Evolutionary conservation across 129 eudicot genomes (phyloP), one percentile per base, ranked within the genome.

Genomic region (Solidago caesia): DNA sequence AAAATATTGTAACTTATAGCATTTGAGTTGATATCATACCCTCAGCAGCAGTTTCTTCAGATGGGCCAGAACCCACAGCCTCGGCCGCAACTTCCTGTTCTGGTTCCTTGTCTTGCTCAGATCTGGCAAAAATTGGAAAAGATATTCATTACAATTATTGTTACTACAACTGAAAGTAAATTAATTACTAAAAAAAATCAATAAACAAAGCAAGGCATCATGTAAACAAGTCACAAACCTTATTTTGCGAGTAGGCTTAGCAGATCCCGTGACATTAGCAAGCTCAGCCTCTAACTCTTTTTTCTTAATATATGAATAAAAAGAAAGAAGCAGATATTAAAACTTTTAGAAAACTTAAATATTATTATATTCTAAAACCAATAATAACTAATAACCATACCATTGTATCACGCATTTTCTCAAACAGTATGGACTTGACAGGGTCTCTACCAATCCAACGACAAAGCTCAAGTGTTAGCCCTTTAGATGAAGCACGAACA

Each of bases 361-460:
- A 66, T 8, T 61, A 61, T 1, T 4, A 12, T 27, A 21, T 60
- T 25, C 10, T 61, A 42, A 8, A 63, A 12, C 56, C 62, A 75
- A 78, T 48, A 51, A 2, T 7, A 63, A 6, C 13, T 29, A 10
- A 76, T 26, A 58, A 60, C 7, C 77, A 78, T 87, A 95, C 99
- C 99, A 95, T 91, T 43, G 99, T 95, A 81, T 95, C 99, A 61
- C 99, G 84, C 99, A 95, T 95, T 79, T 95, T 95, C 83, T 95
- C 99, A 68, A 95, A 89, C 79, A 95, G 76, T 66, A 95, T 95
- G 15, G 99, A 95, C 65, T 95, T 95, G 71, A 95, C 99, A 53
- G 99, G 95, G 45, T 95, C 99, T 74, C 87, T 95, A 48, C 99
- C 97, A 73, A 95, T 91, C 99, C 99, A 95, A 71, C 97, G 97